phyloP scores from a whole-genome alignment of 2,329 filamentous ascomycete genomes.

The Thielaviopsis musarum region DNA sequence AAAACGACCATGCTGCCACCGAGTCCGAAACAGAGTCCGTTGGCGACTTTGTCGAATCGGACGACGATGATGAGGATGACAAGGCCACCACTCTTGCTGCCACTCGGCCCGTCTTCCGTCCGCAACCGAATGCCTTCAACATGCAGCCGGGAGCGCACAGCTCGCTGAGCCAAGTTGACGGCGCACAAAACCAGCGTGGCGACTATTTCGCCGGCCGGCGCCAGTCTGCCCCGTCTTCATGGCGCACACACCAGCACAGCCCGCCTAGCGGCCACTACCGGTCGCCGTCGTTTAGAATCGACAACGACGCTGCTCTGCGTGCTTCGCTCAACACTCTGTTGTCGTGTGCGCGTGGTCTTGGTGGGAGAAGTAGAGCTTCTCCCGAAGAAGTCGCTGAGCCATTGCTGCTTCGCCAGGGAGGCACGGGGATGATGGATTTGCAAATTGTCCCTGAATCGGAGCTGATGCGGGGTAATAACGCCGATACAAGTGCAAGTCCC shows the following conservation, averaged over 20 bases:
- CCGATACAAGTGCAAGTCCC: background rate
- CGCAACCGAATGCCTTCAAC: conserved; percentile 73
- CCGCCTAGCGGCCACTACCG: conserved; percentile 37
- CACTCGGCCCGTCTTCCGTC: conserved; percentile 44
- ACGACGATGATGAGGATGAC: conserved; percentile 48
- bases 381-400: conserved; percentile 8
- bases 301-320: conserved; percentile 83
- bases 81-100: conserved; percentile 68
- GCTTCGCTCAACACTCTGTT: conserved; percentile 89
- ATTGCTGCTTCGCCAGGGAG: conserved; percentile 23
- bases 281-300: conserved; percentile 59
- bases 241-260: conserved; percentile 28
- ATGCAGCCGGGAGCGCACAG: background rate
- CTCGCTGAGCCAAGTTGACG: conserved; percentile 46
- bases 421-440: conserved; percentile 34
- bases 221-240: conserved; percentile 32
- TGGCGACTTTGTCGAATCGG: conserved; percentile 17
- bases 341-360: conserved; percentile 73
- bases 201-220: conserved; percentile 30
- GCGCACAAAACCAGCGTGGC: conserved; percentile 34
- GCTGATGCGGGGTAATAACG: conserved; percentile 25
- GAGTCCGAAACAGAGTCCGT: conserved; percentile 29
- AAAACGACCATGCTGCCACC: conserved; percentile 20
- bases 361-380: conserved; percentile 30
- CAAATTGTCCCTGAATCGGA: conserved; percentile 45